phyloP scores from a whole-genome alignment of 139 green algal genomes.

The Chlamydomonas sphaeroides region DNA sequence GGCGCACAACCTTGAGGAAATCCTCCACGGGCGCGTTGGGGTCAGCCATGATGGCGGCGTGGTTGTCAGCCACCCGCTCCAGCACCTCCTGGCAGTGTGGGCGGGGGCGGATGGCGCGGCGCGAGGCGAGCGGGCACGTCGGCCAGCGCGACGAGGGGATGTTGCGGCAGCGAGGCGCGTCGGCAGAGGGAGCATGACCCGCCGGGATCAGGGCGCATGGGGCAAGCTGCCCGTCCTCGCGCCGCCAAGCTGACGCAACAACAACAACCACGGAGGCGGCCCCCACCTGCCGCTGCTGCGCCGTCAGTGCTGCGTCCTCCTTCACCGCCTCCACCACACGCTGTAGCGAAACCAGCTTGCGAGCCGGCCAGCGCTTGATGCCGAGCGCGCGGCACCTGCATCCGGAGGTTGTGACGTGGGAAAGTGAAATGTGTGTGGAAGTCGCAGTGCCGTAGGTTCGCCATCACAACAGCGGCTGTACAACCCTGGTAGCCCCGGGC shows the following conservation, averaged over 20 bases:
- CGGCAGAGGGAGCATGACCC: neutral
- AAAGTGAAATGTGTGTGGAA: too few species aligned
- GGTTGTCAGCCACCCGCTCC: neutral
- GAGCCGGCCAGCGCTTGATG: slow-evolving; percentile 15
- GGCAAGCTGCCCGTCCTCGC: neutral
- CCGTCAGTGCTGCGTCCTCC: neutral
- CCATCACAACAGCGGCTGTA: too few species aligned
- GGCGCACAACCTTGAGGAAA: neutral
- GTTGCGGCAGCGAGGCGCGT: neutral
- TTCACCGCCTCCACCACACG: neutral
- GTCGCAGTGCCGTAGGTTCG: too few species aligned
- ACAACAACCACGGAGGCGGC: neutral
- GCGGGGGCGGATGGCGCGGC: neutral
- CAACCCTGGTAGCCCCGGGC: too few species aligned
- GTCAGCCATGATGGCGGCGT: neutral
- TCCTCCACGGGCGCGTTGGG: slow-evolving; percentile 6
- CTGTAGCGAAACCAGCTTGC: slow-evolving; percentile 8
- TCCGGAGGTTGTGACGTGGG: too few species aligned
- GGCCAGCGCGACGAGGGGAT: neutral
- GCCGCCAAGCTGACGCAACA: neutral
- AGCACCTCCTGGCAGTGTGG: neutral
- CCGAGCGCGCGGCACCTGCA: slow-evolving; percentile 7
- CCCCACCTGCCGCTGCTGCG: slow-evolving; percentile 5
- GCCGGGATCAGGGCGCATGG: neutral
- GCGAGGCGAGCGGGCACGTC: neutral